Evolutionary conservation across 169 alveolate genomes (phyloP).

Genomic region (Eimeria maxima): DNA sequence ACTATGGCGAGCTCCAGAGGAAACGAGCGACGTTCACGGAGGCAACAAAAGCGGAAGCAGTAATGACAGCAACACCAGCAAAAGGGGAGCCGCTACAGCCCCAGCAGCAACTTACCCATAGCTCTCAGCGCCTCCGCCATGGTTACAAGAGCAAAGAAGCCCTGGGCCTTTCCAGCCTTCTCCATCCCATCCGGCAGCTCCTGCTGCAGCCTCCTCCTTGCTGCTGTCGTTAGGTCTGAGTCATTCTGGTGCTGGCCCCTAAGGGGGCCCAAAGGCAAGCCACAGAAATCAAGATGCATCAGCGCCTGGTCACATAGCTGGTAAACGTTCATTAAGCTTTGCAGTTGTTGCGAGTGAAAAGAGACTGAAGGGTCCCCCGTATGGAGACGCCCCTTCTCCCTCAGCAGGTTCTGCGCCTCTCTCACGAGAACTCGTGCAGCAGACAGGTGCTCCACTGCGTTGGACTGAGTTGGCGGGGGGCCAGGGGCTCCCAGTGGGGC

Average conservation of each 20-base stretch:
- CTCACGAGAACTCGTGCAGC: slow-evolving; percentile 59
- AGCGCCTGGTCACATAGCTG: slow-evolving; percentile 65
- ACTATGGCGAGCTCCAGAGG: neutral
- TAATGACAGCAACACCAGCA: neutral
- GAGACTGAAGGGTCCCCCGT: slow-evolving; percentile 17
- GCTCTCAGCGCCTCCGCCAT: slow-evolving; percentile 72
- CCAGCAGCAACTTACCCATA: slow-evolving; percentile 43
- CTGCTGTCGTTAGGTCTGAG: slow-evolving; percentile 12
- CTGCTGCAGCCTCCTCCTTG: slow-evolving; percentile 32
- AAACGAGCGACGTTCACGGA: neutral
- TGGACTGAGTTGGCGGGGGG: slow-evolving; percentile 6
- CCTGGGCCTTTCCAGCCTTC: slow-evolving; percentile 63
- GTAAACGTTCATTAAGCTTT: slow-evolving; percentile 16
- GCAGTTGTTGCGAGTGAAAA: slow-evolving; percentile 19
- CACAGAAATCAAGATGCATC: slow-evolving; percentile 75
- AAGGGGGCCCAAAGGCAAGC: slow-evolving; percentile 70
- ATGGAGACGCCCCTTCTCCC: slow-evolving; percentile 16
- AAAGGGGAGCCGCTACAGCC: neutral
- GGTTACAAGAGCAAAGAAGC: slow-evolving; percentile 56
- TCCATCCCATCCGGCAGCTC: slow-evolving; percentile 25
- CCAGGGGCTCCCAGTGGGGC: slow-evolving; percentile 59
- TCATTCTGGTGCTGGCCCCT: slow-evolving; percentile 33
- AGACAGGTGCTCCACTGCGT: slow-evolving; percentile 52
- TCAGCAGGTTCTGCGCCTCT: slow-evolving; percentile 69
- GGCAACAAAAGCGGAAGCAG: slow-evolving; percentile 1